Evolutionary conservation across 2,329 filamentous ascomycete genomes (phyloP).

Genomic region (Alternaria hordeiaustralica): DNA sequence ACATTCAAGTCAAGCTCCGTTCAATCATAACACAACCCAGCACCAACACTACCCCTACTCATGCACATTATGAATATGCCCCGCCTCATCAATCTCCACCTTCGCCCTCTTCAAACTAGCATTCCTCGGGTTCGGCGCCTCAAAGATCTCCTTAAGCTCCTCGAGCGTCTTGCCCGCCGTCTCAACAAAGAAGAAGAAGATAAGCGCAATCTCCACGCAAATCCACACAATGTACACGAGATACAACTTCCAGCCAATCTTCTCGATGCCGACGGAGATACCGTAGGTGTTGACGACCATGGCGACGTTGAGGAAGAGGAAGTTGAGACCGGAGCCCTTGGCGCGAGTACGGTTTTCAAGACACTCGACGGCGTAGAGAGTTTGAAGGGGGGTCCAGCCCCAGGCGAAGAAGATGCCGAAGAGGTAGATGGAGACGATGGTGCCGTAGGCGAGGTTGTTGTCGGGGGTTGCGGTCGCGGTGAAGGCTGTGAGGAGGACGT

Average conservation of each 20-base stretch:
- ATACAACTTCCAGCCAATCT: slow-evolving; percentile 42
- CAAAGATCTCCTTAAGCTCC: slow-evolving; percentile 43
- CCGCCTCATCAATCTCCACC: slow-evolving; percentile 31
- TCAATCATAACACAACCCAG: neutral
- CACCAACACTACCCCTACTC: neutral
- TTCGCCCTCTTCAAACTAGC: slow-evolving; percentile 32
- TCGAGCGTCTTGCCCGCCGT: slow-evolving; percentile 43
- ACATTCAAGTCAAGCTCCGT: neutral
- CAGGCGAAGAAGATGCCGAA: slow-evolving; percentile 51
- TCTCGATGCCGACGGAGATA: slow-evolving; percentile 40
- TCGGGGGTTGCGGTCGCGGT: slow-evolving; percentile 33
- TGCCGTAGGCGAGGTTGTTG: slow-evolving; percentile 45
- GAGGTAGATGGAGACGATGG: slow-evolving; percentile 50
- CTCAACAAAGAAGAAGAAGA: slow-evolving; percentile 45
- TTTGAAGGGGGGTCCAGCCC: slow-evolving; percentile 51
- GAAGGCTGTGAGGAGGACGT: slow-evolving; percentile 47
- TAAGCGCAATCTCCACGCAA: slow-evolving; percentile 35
- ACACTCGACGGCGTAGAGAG: slow-evolving; percentile 49
- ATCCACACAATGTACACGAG: slow-evolving; percentile 44
- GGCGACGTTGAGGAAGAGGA: slow-evolving; percentile 43
- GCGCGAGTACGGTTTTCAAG: slow-evolving; percentile 50
- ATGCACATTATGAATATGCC: slow-evolving; percentile 33
- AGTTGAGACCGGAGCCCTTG: slow-evolving; percentile 46
- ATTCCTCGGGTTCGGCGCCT: slow-evolving; percentile 37
- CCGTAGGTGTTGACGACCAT: slow-evolving; percentile 45